Percentiles rank a stretch among this genome's conserved stretches.
Conservation (phyloP, 768 basidiomycete species). For the Lactifluus piperatus region DNA sequence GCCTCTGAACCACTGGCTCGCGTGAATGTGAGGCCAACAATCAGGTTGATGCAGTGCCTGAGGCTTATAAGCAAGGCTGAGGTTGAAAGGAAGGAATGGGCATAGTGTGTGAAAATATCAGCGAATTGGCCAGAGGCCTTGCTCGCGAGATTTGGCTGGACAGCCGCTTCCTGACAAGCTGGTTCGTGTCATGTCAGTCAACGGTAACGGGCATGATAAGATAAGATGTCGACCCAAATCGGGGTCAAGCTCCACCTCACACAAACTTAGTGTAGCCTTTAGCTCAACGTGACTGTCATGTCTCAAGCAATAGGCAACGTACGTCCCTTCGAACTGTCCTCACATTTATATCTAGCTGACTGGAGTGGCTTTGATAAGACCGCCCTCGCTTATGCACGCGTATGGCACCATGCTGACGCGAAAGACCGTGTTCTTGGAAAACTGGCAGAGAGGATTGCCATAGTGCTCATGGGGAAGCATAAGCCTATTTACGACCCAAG, state of each 20-base stretch:
- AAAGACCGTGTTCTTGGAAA: conserved; percentile 88
- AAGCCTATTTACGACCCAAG: conserved; percentile 95
- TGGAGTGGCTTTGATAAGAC: conserved; percentile 45
- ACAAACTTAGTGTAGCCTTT: too few species aligned
- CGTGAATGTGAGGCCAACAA: too few species aligned
- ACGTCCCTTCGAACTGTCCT: conserved; percentile 23
- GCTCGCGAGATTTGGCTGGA: too few species aligned
- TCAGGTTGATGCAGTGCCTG: too few species aligned
- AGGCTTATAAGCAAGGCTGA: too few species aligned
- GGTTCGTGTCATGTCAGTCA: too few species aligned
- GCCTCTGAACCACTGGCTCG: too few species aligned
- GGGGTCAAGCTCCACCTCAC: neutral
- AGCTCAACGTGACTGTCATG: conserved; percentile 35
- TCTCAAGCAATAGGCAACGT: conserved; percentile 81
- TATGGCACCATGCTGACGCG: conserved; percentile 95
- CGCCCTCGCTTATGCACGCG: conserved; percentile 87
- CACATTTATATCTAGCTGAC: neutral
- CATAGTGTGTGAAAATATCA: too few species aligned
- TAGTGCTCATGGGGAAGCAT: conserved; percentile 98
- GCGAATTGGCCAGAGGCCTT: too few species aligned
- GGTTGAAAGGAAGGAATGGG: too few species aligned
- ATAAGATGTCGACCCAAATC: neutral
- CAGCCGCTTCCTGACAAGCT: too few species aligned
- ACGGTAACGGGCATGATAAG: too few species aligned
- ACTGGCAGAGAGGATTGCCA: conserved; percentile 87